Percentiles rank a stretch among this genome's conserved stretches.
Evolutionary conservation across 1,284 basidiomycete species (phyloP).

Genomic region (Sanguinoderma infundibulare): DNA sequence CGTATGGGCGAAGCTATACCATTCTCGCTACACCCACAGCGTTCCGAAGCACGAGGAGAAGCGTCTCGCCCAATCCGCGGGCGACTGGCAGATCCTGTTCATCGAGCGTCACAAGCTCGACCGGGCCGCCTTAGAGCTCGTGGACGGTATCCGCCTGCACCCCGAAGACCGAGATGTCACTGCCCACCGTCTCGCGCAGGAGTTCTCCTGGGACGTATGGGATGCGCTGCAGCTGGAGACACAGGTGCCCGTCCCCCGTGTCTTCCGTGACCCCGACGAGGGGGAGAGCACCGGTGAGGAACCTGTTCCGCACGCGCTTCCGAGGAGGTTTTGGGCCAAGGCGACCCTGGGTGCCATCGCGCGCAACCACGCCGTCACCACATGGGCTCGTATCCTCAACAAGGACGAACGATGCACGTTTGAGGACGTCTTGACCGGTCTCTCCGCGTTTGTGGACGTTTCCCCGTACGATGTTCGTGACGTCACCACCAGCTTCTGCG

Average conservation of each 20-base stretch:
- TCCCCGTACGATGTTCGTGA: conserved; percentile 47
- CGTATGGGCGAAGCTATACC: conserved; percentile 59
- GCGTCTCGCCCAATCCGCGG: conserved; percentile 34
- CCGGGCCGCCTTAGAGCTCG: conserved; percentile 40
- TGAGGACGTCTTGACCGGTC: conserved; percentile 50
- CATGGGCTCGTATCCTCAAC: conserved; percentile 42
- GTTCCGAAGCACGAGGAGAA: conserved; percentile 40
- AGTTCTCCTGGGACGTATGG: conserved; percentile 54
- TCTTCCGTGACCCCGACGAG: conserved; percentile 29
- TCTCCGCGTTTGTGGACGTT: conserved; percentile 61
- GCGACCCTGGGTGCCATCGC: conserved; percentile 49
- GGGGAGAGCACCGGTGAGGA: conserved; percentile 22
- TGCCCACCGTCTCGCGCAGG: conserved; percentile 40
- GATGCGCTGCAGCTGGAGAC: conserved; percentile 50
- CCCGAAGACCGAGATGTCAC: conserved; percentile 40
- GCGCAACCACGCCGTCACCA: conserved; percentile 44
- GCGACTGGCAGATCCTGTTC: conserved; percentile 54
- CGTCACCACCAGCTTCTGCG: not conserved
- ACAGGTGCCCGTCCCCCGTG: conserved; percentile 39
- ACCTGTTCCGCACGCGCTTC: conserved; percentile 42
- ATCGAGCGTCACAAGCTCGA: conserved; percentile 48
- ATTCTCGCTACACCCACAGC: conserved; percentile 47
- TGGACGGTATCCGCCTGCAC: conserved; percentile 44
- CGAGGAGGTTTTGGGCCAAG: conserved; percentile 59
- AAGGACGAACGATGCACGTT: conserved; percentile 36